Evolutionary conservation across 352 stramenopile genomes (phyloP).

Genomic region (Phytophthora pistaciae): DNA sequence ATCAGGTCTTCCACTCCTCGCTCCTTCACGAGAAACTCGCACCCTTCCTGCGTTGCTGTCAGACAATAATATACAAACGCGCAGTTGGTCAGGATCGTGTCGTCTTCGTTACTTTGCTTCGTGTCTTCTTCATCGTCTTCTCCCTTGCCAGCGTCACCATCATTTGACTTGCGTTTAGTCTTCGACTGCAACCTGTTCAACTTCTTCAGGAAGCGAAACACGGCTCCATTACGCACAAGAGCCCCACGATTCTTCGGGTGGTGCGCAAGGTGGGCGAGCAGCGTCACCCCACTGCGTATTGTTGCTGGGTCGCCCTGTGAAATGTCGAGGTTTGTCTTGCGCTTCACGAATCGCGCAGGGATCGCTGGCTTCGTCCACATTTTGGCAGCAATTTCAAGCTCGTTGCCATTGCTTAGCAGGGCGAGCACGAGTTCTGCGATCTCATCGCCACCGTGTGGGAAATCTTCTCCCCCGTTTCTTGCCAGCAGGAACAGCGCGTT

Average conservation of each 20-base stretch:
- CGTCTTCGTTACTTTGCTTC: constrained; percentile 36
- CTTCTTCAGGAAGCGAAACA: constrained; percentile 67
- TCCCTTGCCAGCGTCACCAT: constrained; percentile 6
- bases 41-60: constrained; percentile 70
- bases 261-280: constrained; percentile 70
- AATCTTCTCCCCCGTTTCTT: constrained; percentile 48
- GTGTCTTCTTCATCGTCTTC: constrained; percentile 24
- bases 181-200: constrained; percentile 49
- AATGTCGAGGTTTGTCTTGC: constrained; percentile 36
- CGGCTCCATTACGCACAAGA: constrained; percentile 59
- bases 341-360: constrained; percentile 16
- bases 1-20: constrained; percentile 77
- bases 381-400: constrained; percentile 32
- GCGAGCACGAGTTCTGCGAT: constrained; percentile 55
- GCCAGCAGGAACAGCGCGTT: constrained; percentile 69
- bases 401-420: constrained; percentile 46
- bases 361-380: constrained; percentile 30
- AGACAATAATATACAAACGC: constrained; percentile 76
- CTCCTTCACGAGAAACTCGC: constrained; percentile 80
- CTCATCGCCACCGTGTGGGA: constrained; percentile 73
- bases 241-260: constrained; percentile 63
- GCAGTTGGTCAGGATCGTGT: constrained; percentile 73
- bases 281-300: constrained; percentile 59
- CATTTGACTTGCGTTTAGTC: constrained; percentile 13
- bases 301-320: constrained; percentile 36